phyloP scores from a whole-genome alignment of 768 basidiomycete species.

The Collybiopsis luxurians region DNA sequence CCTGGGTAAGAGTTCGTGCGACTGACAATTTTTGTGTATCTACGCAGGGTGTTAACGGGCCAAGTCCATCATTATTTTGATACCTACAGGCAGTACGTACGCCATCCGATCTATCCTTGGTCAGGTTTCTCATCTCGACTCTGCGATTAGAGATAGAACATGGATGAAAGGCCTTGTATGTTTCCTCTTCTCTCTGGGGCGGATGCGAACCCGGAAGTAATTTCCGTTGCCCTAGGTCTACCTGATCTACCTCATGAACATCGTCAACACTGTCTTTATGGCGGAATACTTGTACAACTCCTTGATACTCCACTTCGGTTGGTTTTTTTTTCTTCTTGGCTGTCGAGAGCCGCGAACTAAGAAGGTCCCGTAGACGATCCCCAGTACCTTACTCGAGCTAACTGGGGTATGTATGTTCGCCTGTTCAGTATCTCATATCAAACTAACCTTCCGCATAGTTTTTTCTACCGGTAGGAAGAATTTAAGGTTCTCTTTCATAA shows the following conservation, averaged over 20 bases:
- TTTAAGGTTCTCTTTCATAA: neutral
- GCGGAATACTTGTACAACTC: conserved; percentile 29
- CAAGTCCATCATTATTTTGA: no score
- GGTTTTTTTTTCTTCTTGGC: neutral
- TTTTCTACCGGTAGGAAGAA: neutral
- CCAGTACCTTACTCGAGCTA: neutral
- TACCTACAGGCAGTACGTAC: no score
- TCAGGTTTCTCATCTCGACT: no score
- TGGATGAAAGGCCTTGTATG: no score
- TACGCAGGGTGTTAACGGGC: no score
- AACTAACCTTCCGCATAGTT: neutral
- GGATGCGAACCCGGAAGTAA: no score
- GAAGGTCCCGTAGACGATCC: neutral
- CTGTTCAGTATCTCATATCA: neutral
- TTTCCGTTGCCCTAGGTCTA: no score
- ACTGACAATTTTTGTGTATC: no score
- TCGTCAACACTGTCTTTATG: conserved; percentile 30
- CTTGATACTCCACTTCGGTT: conserved; percentile 31
- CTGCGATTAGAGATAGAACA: no score
- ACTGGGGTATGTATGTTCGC: neutral
- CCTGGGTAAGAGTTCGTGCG: neutral
- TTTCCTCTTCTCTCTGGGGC: no score
- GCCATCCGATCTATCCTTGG: no score
- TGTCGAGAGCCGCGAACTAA: no score
- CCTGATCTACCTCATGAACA: conserved; percentile 31